Evolutionary conservation across 352 stramenopile genomes (phyloP).

Genomic region (Pilasporangium apinafurcum): DNA sequence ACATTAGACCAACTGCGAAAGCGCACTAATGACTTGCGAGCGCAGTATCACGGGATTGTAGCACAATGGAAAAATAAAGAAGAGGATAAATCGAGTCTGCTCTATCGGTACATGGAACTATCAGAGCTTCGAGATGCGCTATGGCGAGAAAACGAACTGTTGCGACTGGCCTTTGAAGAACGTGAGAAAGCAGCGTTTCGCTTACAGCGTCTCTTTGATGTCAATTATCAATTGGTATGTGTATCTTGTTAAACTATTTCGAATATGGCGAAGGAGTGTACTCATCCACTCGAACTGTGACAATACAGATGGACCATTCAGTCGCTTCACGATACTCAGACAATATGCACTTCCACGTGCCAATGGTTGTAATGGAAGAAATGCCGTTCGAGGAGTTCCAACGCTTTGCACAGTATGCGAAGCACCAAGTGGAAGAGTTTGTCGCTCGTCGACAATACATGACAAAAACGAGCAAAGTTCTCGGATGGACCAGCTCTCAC

Average conservation of each 20-base stretch:
- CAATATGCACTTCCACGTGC: slow-evolving; percentile 19
- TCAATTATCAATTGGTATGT: slow-evolving; percentile 45
- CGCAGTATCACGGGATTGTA: slow-evolving; percentile 40
- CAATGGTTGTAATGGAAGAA: slow-evolving; percentile 54
- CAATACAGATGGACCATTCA: slow-evolving; percentile 38
- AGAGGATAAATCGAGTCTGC: slow-evolving; percentile 20
- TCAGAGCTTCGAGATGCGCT: slow-evolving; percentile 34
- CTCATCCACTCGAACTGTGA: not conserved
- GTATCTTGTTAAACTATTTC: not conserved
- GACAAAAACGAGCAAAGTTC: slow-evolving; percentile 38
- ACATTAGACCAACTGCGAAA: slow-evolving; percentile 34
- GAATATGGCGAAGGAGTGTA: not conserved
- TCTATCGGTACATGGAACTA: slow-evolving; percentile 43
- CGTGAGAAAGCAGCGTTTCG: slow-evolving; percentile 46
- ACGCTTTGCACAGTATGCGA: slow-evolving; percentile 32
- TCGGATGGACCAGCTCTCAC: slow-evolving; percentile 43
- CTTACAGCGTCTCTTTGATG: slow-evolving; percentile 45
- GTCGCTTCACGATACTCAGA: slow-evolving; percentile 19
- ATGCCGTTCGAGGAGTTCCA: slow-evolving; percentile 46
- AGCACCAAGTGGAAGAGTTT: slow-evolving; percentile 31
- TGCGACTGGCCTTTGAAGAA: slow-evolving; percentile 43
- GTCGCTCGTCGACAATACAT: slow-evolving; percentile 32
- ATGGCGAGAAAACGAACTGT: slow-evolving; percentile 46
- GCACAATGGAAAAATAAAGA: slow-evolving; percentile 31
- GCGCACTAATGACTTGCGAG: slow-evolving; percentile 33